These are phyloP conservation scores for Kwoniella botswanensis DNA, from an alignment of 768 basidiomycete species.

Conservation along the genomic window DNA sequence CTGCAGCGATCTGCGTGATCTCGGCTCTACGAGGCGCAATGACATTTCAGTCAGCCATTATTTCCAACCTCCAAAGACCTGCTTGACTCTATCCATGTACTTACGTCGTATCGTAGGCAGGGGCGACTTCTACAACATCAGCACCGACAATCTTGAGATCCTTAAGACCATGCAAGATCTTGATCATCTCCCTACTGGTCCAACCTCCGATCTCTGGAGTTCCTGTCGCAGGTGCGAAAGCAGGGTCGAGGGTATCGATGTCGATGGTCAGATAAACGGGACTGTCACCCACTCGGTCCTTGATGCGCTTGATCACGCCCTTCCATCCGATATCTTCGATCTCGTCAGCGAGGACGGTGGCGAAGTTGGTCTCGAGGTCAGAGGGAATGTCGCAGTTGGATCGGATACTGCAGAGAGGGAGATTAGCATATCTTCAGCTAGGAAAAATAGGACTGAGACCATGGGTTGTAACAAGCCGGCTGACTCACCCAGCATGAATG, in stretches of 20 bases:
- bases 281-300: conserved; percentile 69
- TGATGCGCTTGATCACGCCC: conserved; percentile 72
- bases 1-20: conserved; percentile 55
- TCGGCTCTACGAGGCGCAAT: conserved; percentile 44
- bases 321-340: conserved; percentile 76
- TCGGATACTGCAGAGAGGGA: conserved; percentile 6
- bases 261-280: conserved; percentile 69
- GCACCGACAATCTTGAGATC: conserved; percentile 60
- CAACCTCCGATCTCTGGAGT: conserved; percentile 37
- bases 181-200: conserved; percentile 58
- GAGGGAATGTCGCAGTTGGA: conserved; percentile 20
- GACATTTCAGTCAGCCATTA: no score
- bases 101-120: conserved; percentile 29
- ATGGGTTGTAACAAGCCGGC: not conserved
- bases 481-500: conserved; percentile 20
- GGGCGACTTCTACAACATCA: conserved; percentile 57
- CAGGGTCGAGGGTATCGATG: conserved; percentile 45
- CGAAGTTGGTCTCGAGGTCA: conserved; percentile 21
- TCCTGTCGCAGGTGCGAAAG: conserved; percentile 28
- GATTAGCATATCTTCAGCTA: no score
- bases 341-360: conserved; percentile 64
- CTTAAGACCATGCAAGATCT: conserved; percentile 58
- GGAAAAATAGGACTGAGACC: no score
- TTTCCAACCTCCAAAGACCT: no score
- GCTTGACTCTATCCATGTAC: no score